Base-by-base conservation (phyloP, 129 eudicot species). In the Chrysanthemum makinoi region DNA sequence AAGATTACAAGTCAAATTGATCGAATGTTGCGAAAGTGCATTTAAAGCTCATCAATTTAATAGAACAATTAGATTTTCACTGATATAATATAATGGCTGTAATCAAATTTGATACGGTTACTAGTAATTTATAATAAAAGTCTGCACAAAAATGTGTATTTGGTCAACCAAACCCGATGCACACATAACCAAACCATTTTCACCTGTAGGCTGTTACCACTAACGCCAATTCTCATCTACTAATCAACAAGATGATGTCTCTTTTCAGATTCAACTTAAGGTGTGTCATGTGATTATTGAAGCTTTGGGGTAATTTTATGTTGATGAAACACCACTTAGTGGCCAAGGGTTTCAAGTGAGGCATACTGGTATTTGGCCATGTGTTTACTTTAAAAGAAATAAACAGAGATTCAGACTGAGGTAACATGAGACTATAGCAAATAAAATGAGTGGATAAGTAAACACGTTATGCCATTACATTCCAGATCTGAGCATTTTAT, bases 271-370 rank as follows among this genome's bases (percentile, higher is more conserved):
- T 33, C 39, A 33, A 33, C 39, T 33, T 33, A 33, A 4, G 6
- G 39, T 4, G 39, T 5, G 39, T 33, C 39, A 33, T 33, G 39
- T 33, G 39, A 33, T 33, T 33, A 33, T 33, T 33, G 39, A 33
- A 33, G 39, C 39, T 33, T 33, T 33, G 39, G 5, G 39, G 39
- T 5, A 33, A 4, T 33, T 33, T 33, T 33, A 33, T 5, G 39
- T 8, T n/a, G 22, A 48, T 12, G 13, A 11, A 48, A 14, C 11
- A 3, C 10, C 59, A 54, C 9, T 54, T 54, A 54, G 59, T 10
- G 22, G 24, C 17, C 59, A 54, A 54, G 59, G 59, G 59, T 16
- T 54, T 54, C 11, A 54, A 20, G 60, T 54, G 60, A 54, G 60
- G 9, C 58, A 53, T 53, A n/a, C 58, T n/a, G 43, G 46, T 17